A percentile compares a stretch with the other conserved stretches of the same genome.
Evolutionary conservation across 305 asterid genomes (phyloP).

Genomic region (Vinca major): DNA sequence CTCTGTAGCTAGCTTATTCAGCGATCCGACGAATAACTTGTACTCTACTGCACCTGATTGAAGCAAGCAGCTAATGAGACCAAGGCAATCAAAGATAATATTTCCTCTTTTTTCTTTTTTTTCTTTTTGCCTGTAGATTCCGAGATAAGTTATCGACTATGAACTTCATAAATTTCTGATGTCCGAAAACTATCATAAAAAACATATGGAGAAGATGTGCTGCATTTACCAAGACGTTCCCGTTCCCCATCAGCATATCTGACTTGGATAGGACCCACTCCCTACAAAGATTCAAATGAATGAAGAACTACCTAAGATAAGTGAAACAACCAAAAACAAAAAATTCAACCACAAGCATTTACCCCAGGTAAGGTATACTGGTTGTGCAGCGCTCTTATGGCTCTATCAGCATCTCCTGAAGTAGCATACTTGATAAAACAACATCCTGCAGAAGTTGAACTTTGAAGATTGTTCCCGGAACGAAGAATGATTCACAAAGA

Average conservation of each 20-base stretch:
- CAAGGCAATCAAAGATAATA: neutral
- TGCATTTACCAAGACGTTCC: constrained; percentile 78
- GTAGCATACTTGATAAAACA: constrained; percentile 90
- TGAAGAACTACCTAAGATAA: constrained; percentile 16
- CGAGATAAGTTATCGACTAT: neutral
- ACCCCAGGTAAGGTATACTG: constrained; percentile 90
- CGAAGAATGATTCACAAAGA: constrained; percentile 13
- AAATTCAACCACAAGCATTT: constrained; percentile 23
- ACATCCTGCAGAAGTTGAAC: constrained; percentile 81
- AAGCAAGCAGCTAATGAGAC: neutral
- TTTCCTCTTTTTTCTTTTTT: neutral
- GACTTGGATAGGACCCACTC: constrained; percentile 88
- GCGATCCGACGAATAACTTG: constrained; percentile 86
- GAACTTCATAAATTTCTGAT: neutral
- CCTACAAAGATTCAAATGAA: constrained; percentile 40
- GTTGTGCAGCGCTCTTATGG: constrained; percentile 82
- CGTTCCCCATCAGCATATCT: constrained; percentile 99
- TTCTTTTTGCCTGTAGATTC: too few relatives aligned
- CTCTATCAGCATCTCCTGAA: constrained; percentile 90
- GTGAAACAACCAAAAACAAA: constrained; percentile 17
- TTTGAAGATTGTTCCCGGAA: constrained; percentile 35
- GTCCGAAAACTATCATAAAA: neutral
- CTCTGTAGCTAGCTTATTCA: constrained; percentile 88
- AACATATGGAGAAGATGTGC: neutral
- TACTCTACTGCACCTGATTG: constrained; percentile 70